Conservation (phyloP, 345 rosid genomes). For the Erodium maritimum region DNA sequence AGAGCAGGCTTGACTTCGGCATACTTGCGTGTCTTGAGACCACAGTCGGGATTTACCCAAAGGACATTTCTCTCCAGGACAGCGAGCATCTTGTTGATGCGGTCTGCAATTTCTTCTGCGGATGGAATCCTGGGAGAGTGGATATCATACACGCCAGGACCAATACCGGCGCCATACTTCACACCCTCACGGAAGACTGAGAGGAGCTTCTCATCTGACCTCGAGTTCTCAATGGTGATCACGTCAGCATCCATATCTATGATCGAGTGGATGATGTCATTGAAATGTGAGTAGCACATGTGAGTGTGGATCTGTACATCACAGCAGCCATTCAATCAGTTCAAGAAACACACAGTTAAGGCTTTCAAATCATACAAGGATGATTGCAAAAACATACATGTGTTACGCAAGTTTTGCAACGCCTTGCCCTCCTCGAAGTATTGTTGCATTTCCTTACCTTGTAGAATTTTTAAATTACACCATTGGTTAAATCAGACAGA, state of each 20-base stretch:
- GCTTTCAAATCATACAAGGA: no score
- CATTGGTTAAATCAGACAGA: no score
- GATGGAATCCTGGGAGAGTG: conserved; percentile 98
- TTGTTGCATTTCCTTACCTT: no score
- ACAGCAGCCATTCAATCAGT: no score
- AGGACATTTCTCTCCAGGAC: conserved; percentile 75
- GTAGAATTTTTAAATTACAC: no score
- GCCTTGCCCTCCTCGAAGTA: no score
- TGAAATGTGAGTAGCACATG: conserved; percentile 99
- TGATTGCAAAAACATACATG: no score
- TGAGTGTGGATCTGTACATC: conserved; percentile 72
- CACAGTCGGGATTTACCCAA: conserved; percentile 99
- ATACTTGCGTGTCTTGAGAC: conserved; percentile 90
- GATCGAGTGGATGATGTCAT: conserved; percentile 91
- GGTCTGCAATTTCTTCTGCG: conserved; percentile 80
- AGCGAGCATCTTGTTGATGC: conserved; percentile 91
- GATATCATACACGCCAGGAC: conserved; percentile 94
- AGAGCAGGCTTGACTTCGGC: conserved; percentile 88
- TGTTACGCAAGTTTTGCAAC: no score
- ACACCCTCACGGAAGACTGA: conserved; percentile 98
- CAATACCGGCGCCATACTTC: conserved; percentile 94
- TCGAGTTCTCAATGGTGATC: conserved; percentile 96
- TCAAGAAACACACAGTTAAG: no score
- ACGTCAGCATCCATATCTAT: conserved; percentile 97
- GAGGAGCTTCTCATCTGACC: conserved; percentile 93